phyloP scores from a whole-genome alignment of 2,329 filamentous ascomycete genomes.

The Trichophyton verrucosum region DNA sequence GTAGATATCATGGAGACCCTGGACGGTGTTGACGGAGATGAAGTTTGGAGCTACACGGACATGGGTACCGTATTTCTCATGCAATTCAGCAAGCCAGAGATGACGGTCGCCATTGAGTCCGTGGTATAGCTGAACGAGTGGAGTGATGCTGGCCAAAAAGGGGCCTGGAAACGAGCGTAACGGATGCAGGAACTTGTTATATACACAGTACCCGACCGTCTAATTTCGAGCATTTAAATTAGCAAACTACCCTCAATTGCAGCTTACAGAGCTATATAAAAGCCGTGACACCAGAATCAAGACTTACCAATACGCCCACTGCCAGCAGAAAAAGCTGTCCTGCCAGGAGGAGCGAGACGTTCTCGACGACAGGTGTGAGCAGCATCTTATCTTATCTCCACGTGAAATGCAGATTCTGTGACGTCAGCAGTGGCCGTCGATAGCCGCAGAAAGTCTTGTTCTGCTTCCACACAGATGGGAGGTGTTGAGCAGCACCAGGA shows the following conservation, averaged over 20 bases:
- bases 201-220: slow-evolving; percentile 9
- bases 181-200: slow-evolving; percentile 13
- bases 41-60: slow-evolving; percentile 69
- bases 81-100: slow-evolving; percentile 10
- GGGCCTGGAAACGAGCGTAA: slow-evolving; percentile 11
- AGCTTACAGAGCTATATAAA: neutral
- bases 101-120: slow-evolving; percentile 13
- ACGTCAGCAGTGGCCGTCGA: slow-evolving; percentile 9
- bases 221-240: neutral
- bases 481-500: neutral
- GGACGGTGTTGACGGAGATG: slow-evolving; percentile 62
- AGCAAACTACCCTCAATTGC: neutral
- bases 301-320: slow-evolving; percentile 6
- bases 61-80: slow-evolving; percentile 30
- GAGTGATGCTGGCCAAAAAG: slow-evolving; percentile 12
- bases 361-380: slow-evolving; percentile 9
- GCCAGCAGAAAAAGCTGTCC: slow-evolving; percentile 6
- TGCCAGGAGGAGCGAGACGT: slow-evolving; percentile 8
- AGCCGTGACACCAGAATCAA: neutral
- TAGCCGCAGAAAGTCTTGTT: slow-evolving; percentile 3
- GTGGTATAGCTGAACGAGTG: slow-evolving; percentile 10
- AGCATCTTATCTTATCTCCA: slow-evolving; percentile 7
- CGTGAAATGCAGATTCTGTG: slow-evolving; percentile 4
- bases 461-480: neutral
- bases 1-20: slow-evolving; percentile 51